These are phyloP conservation scores for Umbelopsis isabellina DNA, from an alignment of 192 early-diverging fungal species.

Conservation along the genomic window DNA sequence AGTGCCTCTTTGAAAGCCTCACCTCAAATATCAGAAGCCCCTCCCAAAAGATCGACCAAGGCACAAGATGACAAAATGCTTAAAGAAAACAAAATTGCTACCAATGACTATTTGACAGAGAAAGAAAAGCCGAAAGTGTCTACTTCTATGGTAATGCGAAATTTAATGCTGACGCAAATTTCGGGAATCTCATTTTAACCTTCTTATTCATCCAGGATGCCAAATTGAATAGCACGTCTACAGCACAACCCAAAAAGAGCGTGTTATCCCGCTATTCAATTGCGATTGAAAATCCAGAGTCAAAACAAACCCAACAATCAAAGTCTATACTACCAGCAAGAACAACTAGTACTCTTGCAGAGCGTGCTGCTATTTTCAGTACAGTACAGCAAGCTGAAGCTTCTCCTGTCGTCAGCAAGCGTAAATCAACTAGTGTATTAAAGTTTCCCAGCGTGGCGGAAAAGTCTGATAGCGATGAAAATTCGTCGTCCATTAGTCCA, in stretches of 20 bases:
- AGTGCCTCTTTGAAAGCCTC: too few species aligned
- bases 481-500: neutral
- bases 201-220: too few species aligned
- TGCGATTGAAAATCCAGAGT: neutral
- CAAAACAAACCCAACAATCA: neutral
- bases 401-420: neutral
- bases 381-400: neutral
- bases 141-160: too few species aligned
- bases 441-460: neutral
- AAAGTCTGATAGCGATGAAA: neutral
- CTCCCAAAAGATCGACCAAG: too few species aligned
- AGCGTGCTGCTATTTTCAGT: constrained; percentile 3
- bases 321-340: neutral
- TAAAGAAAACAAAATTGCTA: too few species aligned
- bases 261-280: constrained; percentile 2
- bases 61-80: too few species aligned
- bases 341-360: neutral
- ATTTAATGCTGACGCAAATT: too few species aligned
- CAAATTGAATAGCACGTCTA: neutral
- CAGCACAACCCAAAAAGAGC: neutral
- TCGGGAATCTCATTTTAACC: too few species aligned
- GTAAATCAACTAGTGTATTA: neutral
- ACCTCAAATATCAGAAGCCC: too few species aligned
- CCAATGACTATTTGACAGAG: too few species aligned
- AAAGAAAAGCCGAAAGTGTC: too few species aligned